Percentiles rank a stretch among this genome's conserved stretches.
Conservation (phyloP, 192 early-diverging fungal species). For the Phycomyces blakesleeanus region DNA sequence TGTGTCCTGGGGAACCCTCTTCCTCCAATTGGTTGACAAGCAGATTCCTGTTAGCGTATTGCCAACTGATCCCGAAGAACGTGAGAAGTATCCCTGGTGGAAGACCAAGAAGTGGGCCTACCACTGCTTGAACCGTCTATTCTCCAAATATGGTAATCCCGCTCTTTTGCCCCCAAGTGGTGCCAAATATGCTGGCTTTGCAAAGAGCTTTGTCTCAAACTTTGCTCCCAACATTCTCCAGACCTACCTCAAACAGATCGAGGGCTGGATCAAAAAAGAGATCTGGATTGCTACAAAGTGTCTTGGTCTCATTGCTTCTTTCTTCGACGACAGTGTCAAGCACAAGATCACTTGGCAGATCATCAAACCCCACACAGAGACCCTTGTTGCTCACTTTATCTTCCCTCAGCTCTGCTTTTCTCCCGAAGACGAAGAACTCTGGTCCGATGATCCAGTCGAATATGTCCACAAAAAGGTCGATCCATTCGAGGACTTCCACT, state of each 20-base stretch:
- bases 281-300: slow-evolving; percentile 71
- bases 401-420: slow-evolving; percentile 93
- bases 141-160: slow-evolving; percentile 70
- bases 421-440: slow-evolving; percentile 79
- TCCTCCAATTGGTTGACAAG: slow-evolving; percentile 76
- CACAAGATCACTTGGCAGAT: slow-evolving; percentile 88
- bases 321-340: slow-evolving; percentile 82
- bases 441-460: slow-evolving; percentile 92
- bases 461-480: slow-evolving; percentile 80
- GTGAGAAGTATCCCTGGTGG: slow-evolving; percentile 82
- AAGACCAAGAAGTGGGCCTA: slow-evolving; percentile 96
- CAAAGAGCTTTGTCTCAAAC: slow-evolving; percentile 78
- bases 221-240: slow-evolving; percentile 89
- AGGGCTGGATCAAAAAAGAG: slow-evolving; percentile 66
- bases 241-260: slow-evolving; percentile 82
- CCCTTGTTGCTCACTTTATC: slow-evolving; percentile 83
- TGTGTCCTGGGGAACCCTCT: slow-evolving; percentile 85
- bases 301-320: slow-evolving; percentile 66
- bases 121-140: slow-evolving; percentile 82
- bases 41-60: slow-evolving; percentile 52
- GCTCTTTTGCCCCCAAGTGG: slow-evolving; percentile 51
- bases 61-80: slow-evolving; percentile 61
- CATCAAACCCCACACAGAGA: slow-evolving; percentile 79
- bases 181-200: slow-evolving; percentile 58
- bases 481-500: slow-evolving; percentile 82